phyloP scores from a whole-genome alignment of 371 early-diverging fungal genomes.

The Saksenaea vasiformis region DNA sequence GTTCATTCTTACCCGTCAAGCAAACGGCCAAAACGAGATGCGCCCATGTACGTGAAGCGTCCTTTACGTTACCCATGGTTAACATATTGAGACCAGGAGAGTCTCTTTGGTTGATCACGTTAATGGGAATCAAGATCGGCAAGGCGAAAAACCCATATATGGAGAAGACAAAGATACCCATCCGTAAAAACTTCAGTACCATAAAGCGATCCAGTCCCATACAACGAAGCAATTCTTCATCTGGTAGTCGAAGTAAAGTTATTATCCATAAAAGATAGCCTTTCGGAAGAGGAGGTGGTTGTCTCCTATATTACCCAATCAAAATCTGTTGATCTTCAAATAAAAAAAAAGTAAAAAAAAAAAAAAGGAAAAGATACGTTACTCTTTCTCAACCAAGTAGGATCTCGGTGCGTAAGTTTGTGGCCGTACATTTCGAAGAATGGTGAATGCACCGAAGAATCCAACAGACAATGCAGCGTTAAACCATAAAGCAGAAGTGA shows the following conservation, averaged over 20 bases:
- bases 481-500: constrained; percentile 68
- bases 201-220: constrained; percentile 80
- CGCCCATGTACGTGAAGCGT: constrained; percentile 61
- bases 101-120: constrained; percentile 48
- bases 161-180: constrained; percentile 57
- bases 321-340: neutral
- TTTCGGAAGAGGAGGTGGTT: constrained; percentile 58
- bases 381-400: constrained; percentile 65
- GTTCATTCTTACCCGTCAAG: constrained; percentile 48
- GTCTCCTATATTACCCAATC: constrained; percentile 38
- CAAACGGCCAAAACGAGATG: constrained; percentile 65
- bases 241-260: constrained; percentile 54
- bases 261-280: constrained; percentile 65
- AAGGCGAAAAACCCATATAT: constrained; percentile 60
- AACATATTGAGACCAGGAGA: constrained; percentile 46
- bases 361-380: too few species aligned
- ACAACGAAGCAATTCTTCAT: constrained; percentile 57
- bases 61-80: constrained; percentile 69
- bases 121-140: constrained; percentile 71
- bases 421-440: constrained; percentile 56
- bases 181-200: constrained; percentile 72
- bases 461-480: constrained; percentile 59
- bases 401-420: constrained; percentile 74
- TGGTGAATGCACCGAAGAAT: constrained; percentile 58
- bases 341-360: too few species aligned